Evolutionary conservation across 805 yeast species (phyloP).

Genomic region (Cyberlindnera misumaiensis): DNA sequence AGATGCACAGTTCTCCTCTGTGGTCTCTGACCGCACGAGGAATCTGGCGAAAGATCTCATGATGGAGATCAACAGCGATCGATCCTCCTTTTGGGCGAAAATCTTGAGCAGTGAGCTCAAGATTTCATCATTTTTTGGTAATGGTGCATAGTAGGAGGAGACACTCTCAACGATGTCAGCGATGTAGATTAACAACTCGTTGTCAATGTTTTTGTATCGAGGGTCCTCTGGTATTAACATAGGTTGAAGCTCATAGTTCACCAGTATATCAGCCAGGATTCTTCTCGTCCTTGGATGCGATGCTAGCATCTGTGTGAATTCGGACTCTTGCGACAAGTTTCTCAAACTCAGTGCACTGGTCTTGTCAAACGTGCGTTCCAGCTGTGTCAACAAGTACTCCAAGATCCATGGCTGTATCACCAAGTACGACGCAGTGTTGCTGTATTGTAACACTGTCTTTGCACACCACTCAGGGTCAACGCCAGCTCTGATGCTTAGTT

Average conservation of each 20-base stretch:
- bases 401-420: conserved; percentile 20
- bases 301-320: conserved; percentile 73
- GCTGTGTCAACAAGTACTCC: conserved; percentile 17
- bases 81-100: conserved; percentile 51
- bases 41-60: conserved; percentile 76
- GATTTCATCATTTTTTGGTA: conserved; percentile 60
- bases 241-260: conserved; percentile 18
- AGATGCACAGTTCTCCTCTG: conserved; percentile 44
- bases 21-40: conserved; percentile 49
- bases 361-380: conserved; percentile 14
- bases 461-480: conserved; percentile 23
- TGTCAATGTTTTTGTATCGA: conserved; percentile 22
- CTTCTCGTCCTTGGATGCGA: conserved; percentile 41
- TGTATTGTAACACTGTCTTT: conserved; percentile 16
- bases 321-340: conserved; percentile 77
- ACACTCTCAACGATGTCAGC: conserved; percentile 81
- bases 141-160: conserved; percentile 75
- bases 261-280: conserved; percentile 37
- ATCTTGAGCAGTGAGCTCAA: conserved; percentile 49
- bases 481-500: conserved; percentile 17
- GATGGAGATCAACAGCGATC: conserved; percentile 60
- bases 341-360: conserved; percentile 49
- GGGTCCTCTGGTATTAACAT: conserved; percentile 18
- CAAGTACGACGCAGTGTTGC: conserved; percentile 17
- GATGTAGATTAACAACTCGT: conserved; percentile 59